Base-by-base conservation (phyloP, 768 basidiomycete species). In the Collybia sordida region DNA sequence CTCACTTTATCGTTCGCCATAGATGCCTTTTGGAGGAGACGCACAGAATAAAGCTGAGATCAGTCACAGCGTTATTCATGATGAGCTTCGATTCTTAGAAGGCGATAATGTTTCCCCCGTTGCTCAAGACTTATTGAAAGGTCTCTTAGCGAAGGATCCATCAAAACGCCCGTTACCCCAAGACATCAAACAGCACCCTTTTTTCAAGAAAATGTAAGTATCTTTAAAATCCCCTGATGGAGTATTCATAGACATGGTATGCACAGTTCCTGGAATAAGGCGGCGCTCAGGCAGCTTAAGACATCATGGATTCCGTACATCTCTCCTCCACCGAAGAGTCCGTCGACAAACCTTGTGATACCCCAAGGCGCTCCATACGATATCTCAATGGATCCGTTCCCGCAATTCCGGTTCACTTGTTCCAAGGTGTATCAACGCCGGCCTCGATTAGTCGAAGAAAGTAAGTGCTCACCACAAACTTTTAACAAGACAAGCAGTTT, bases 11-110 rank as follows among this genome's bases (percentile, higher is more conserved):
- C 23, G 1, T 25, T 31, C 12, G 2, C 15, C 25, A 23, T 34
- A 49, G 47, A 41, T 49, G 39, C 47, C 47, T 3, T 49, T 49
- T 12, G 47, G 47, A 24, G 36, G 38, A 18, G 6, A 38, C 21
- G 36, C 27, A 6, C 27, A 25, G 22, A 23, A 47, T 25, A 38
- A 38, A 18, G 45, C 36, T 2, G 36, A 38, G 4, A 37, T 47
- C 6, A 22, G 31, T 4, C 5, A 2, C 4, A 18, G 45, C 21
- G 36, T 47, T 9, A 18, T 47, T 17, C 36, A 8, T 14, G 45
- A 47, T 5, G 23, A 23, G 17, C 36, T 47, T 12, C 35, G 25
- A 25, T 47, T 47, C 22, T 24, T 17, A 31, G n/a, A 24, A 5
- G 25, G 23, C 23, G 45, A 47, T 23, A 11, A 47, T 15, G 6